Percentiles rank a stretch among this genome's conserved stretches.
Conservation (phyloP, 768 basidiomycete species). For the Cystobasidium ongulense region DNA sequence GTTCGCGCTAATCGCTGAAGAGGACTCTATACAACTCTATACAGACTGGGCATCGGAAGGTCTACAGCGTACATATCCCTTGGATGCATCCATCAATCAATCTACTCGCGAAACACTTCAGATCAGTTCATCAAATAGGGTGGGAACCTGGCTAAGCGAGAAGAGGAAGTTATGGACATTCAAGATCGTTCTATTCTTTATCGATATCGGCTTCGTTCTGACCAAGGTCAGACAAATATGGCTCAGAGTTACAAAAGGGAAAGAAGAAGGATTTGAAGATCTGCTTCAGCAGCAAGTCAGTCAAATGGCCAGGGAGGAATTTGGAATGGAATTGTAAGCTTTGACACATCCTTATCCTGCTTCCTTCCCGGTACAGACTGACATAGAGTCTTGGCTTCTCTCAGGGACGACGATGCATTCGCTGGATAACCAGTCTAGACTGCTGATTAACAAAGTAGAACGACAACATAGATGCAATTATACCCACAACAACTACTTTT, state of each 20-base stretch:
- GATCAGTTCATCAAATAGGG: conserved; percentile 38
- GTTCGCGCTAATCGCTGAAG: too few species aligned
- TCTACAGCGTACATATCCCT: conserved; percentile 11
- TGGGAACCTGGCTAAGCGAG: conserved; percentile 44
- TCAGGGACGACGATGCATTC: conserved; percentile 52
- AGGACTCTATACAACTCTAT: background rate
- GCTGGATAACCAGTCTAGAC: conserved; percentile 39
- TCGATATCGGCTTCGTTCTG: conserved; percentile 67
- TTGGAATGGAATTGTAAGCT: conserved; percentile 61
- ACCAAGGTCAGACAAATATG: conserved; percentile 51
- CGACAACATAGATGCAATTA: background rate
- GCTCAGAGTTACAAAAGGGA: conserved; percentile 47
- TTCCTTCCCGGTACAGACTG: too few species aligned
- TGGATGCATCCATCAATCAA: conserved; percentile 51
- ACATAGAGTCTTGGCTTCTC: too few species aligned
- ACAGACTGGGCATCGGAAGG: conserved; percentile 53
- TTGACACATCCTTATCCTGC: background rate
- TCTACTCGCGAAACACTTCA: conserved; percentile 19
- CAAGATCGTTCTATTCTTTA: conserved; percentile 55
- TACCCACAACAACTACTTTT: background rate
- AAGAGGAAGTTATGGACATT: conserved; percentile 55
- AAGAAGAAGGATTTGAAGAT: conserved; percentile 62
- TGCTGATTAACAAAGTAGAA: too few species aligned
- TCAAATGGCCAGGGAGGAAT: conserved; percentile 64
- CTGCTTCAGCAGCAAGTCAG: conserved; percentile 68